Base-by-base conservation (phyloP, 2,329 filamentous ascomycete species). In the Paraphoma sp. region DNA sequence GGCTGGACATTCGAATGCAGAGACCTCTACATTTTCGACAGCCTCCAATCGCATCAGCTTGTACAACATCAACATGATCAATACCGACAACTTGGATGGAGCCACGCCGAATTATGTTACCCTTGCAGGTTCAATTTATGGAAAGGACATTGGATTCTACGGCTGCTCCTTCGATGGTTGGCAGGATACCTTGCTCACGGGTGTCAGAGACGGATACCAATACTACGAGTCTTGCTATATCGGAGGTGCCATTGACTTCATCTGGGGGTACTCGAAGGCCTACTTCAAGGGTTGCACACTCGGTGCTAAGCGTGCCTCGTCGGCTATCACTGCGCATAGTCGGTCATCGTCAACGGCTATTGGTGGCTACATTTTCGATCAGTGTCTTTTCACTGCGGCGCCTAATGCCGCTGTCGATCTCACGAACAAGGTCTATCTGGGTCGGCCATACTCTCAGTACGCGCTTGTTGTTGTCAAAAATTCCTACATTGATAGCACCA, bases 21-120 rank as follows among this genome's bases (percentile, higher is more conserved):
- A 75, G 57, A 86, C 80, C 16, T 78, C 72, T 3, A 83, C 81
- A 0, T 65, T 82, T 16, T 74, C 80, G 16, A 79, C 77, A 4
- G 71, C 69, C 55, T 80, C 82, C 1, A 73, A 67, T 11, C 79
- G 82, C 55, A 82, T 87, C 56, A 82, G 81, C 62, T 71, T 87
- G 28, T 89, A 88, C 75, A 88, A 88, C 57, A 77, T 89, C 64
- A 84, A 86, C 64, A 78, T 85, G 54, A 60, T 69, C 47, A 69
- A 69, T 33, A 60, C 57, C 1, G 64, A 67, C 18, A 70, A 69
- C 36, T 68, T 69, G n/a, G 72, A 80, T 55, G 82, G 82, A 11
- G 50, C 76, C 36, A 78, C 80, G 23, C 73, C 75, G 5, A 58
- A 49, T 16, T 68, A 68, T 46, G 82, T 84, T 59, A 82, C 80